These are phyloP conservation scores for Phialophora tarda DNA, from an alignment of 2,329 filamentous ascomycete species.

Conservation along the genomic window DNA sequence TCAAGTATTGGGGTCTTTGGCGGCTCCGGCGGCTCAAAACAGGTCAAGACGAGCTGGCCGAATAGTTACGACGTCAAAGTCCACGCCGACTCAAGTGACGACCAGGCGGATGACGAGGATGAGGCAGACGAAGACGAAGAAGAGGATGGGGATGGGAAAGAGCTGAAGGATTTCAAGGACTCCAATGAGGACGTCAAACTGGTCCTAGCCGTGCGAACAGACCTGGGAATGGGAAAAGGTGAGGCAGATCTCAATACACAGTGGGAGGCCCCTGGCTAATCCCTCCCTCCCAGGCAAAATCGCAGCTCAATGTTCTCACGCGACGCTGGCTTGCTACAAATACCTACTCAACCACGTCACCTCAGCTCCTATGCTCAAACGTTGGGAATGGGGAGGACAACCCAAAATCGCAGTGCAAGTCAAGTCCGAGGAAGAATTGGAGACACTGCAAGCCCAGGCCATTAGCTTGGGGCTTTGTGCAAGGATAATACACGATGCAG, in stretches of 20 bases:
- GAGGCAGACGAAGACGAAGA: conserved; percentile 60
- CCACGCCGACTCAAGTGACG: conserved; percentile 51
- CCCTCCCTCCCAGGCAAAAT: conserved; percentile 75
- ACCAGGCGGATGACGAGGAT: conserved; percentile 44
- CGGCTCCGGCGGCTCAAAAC: conserved; percentile 38
- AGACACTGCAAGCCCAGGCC: conserved; percentile 79
- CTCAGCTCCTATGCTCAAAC: conserved; percentile 67
- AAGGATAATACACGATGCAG: conserved; percentile 92
- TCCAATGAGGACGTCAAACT: conserved; percentile 88
- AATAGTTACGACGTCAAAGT: conserved; percentile 61
- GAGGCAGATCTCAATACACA: conserved; percentile 41
- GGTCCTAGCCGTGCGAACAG: conserved; percentile 87
- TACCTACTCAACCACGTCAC: conserved; percentile 65
- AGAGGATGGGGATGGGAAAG: conserved; percentile 62
- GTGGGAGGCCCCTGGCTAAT: conserved; percentile 6
- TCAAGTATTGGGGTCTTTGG: conserved; percentile 73
- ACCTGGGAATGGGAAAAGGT: conserved; percentile 98
- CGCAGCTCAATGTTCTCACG: conserved; percentile 91
- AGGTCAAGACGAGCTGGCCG: conserved; percentile 53
- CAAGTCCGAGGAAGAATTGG: conserved; percentile 78
- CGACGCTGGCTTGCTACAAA: conserved; percentile 98
- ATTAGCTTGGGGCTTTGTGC: conserved; percentile 83
- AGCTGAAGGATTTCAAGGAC: conserved; percentile 55
- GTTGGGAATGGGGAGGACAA: conserved; percentile 87
- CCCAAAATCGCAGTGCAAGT: conserved; percentile 92